Conservation (phyloP, 208 protist species). For the Strigomonas galati region DNA sequence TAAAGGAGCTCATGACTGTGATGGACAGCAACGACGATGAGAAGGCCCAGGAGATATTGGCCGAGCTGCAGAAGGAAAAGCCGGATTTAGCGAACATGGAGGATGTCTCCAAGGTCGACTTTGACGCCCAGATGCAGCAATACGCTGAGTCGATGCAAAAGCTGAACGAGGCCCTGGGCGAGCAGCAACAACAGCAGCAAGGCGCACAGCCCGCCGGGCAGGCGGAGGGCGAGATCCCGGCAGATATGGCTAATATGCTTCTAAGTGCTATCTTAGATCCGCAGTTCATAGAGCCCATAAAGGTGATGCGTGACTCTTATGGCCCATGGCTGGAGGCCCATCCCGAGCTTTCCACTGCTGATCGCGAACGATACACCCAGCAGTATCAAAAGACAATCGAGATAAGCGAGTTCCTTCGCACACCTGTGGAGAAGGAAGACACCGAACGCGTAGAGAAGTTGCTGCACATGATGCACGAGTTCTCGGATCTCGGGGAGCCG, state of each 20-base stretch:
- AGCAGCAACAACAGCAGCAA: background rate
- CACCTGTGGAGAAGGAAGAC: constrained; percentile 40
- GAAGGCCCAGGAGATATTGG: constrained; percentile 33
- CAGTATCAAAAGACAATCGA: constrained; percentile 46
- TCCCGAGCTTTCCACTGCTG: constrained; percentile 27
- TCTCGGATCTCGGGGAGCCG: constrained; percentile 58
- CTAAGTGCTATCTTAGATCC: constrained; percentile 45
- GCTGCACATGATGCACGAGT: constrained; percentile 66
- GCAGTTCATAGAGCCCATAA: constrained; percentile 54
- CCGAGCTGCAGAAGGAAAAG: constrained; percentile 34
- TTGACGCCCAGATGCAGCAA: constrained; percentile 28
- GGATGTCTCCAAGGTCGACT: constrained; percentile 20
- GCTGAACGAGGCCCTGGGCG: constrained; percentile 13
- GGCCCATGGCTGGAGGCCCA: constrained; percentile 44
- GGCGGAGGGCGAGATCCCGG: constrained; percentile 5
- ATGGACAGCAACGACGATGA: constrained; percentile 47
- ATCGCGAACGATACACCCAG: constrained; percentile 42
- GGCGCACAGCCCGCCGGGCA: background rate
- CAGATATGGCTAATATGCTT: constrained; percentile 37
- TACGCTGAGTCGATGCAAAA: constrained; percentile 36
- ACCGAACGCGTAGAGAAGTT: constrained; percentile 39
- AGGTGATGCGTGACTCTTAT: constrained; percentile 66
- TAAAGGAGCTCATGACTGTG: constrained; percentile 46
- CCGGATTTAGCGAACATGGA: constrained; percentile 11
- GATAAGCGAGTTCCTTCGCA: constrained; percentile 58